Percentiles rank a stretch among this genome's conserved stretches.
These are phyloP conservation scores for Maudiozyma humilis DNA, from an alignment of 1,139 yeast species.

Conservation along the genomic window DNA sequence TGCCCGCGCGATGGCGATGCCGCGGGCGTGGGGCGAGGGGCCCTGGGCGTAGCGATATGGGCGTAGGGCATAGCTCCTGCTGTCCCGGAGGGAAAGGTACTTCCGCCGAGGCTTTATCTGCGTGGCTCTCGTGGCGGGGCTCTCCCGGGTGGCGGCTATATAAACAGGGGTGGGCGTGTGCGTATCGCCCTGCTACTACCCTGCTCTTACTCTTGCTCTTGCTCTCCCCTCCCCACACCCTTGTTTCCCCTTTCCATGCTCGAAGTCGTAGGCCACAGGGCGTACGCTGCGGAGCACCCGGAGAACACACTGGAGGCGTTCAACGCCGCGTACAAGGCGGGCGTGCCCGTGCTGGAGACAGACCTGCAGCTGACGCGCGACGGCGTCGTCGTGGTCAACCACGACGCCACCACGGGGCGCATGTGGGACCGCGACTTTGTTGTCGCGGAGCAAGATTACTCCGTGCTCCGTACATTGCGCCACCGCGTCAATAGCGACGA, in stretches of 20 bases:
- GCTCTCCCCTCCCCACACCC: background rate
- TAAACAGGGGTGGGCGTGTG: no score
- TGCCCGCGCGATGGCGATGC: no score
- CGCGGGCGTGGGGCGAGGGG: no score
- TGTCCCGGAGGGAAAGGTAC: no score
- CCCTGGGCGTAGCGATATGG: no score
- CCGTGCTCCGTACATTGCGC: constrained; percentile 43
- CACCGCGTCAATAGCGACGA: constrained; percentile 46
- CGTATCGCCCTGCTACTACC: no score
- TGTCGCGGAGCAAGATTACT: constrained; percentile 34
- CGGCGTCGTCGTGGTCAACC: constrained; percentile 65
- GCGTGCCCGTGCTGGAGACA: constrained; percentile 70
- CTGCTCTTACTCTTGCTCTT: no score
- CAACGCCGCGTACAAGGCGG: constrained; percentile 57
- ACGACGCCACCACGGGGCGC: constrained; percentile 38
- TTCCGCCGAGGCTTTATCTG: no score
- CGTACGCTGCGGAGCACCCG: constrained; percentile 44
- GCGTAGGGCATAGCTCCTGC: no score
- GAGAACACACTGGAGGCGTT: constrained; percentile 78
- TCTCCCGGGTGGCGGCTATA: no score
- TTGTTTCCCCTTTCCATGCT: constrained; percentile 1
- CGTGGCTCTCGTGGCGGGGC: no score
- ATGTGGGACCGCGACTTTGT: constrained; percentile 32
- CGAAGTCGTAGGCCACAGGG: constrained; percentile 34
- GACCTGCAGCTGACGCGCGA: constrained; percentile 77